A percentile compares a stretch with the other conserved stretches of the same genome.
Conservation (phyloP, 163 green algal genomes). For the Volvox carteri region DNA sequence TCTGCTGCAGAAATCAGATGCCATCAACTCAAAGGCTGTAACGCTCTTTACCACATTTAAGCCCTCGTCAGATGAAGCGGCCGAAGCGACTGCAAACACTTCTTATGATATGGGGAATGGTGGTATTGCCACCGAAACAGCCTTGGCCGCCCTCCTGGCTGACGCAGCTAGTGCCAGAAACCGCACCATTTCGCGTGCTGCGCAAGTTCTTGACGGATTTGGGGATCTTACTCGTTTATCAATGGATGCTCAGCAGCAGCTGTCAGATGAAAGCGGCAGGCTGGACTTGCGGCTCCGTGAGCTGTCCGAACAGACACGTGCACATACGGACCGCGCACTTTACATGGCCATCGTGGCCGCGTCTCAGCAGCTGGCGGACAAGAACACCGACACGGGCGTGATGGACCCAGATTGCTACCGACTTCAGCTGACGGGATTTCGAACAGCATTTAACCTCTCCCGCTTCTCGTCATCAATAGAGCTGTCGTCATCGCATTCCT, state of each 20-base stretch:
- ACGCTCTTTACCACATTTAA: background rate
- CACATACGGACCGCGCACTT: conserved; percentile 28
- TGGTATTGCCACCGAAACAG: background rate
- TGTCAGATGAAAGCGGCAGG: background rate
- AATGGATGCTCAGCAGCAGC: background rate
- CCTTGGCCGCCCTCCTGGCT: background rate
- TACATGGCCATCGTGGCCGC: conserved; percentile 3
- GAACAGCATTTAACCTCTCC: background rate
- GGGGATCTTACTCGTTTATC: too few relatives aligned
- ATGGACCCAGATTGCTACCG: conserved; percentile 36
- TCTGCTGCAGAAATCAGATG: background rate
- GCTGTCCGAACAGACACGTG: conserved; percentile 8
- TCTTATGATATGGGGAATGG: too few relatives aligned
- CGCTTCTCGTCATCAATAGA: too few relatives aligned
- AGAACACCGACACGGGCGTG: background rate
- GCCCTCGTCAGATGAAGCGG: background rate
- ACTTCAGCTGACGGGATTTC: conserved; percentile 12
- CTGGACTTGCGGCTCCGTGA: background rate
- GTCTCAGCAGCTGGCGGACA: background rate
- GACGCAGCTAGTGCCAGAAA: background rate
- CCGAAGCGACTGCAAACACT: too few relatives aligned
- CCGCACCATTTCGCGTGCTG: background rate
- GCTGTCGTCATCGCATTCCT: too few relatives aligned
- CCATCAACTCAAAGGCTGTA: background rate
- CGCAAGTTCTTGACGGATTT: background rate